phyloP scores from a whole-genome alignment of 768 basidiomycete genomes.

The Leucocoprinus leucothites region DNA sequence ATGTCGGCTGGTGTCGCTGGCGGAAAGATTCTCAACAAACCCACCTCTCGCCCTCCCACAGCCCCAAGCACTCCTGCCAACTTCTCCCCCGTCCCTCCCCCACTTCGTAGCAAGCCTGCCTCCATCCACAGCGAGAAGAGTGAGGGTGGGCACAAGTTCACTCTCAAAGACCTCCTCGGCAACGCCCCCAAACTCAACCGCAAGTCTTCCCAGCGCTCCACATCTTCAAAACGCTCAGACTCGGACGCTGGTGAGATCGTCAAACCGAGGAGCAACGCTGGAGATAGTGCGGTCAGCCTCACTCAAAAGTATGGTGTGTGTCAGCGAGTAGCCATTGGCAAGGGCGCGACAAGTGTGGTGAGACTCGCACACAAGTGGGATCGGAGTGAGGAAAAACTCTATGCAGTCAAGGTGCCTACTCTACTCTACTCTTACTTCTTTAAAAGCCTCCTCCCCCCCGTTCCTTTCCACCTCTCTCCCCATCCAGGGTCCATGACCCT shows the following conservation, averaged over 20 bases:
- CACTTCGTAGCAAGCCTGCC: slow-evolving; percentile 35
- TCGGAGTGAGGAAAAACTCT: slow-evolving; percentile 91
- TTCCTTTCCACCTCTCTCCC: background rate
- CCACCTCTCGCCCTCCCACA: background rate
- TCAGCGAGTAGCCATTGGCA: slow-evolving; percentile 95
- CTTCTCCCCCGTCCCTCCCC: slow-evolving; percentile 17
- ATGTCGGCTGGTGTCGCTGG: slow-evolving; percentile 42
- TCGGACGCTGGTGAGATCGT: slow-evolving; percentile 44
- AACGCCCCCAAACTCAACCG: slow-evolving; percentile 73
- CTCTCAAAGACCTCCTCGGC: slow-evolving; percentile 75
- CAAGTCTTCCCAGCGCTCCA: slow-evolving; percentile 66
- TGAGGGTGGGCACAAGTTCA: slow-evolving; percentile 73
- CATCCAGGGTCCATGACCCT: slow-evolving; percentile 9
- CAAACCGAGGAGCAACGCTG: slow-evolving; percentile 36
- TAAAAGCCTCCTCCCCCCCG: slow-evolving; percentile 19
- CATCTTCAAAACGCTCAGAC: slow-evolving; percentile 60
- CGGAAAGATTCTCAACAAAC: slow-evolving; percentile 23
- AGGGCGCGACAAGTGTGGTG: slow-evolving; percentile 97
- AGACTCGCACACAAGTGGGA: slow-evolving; percentile 99
- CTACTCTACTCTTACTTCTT: too few relatives aligned
- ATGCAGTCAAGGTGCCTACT: slow-evolving; percentile 94
- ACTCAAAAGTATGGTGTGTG: slow-evolving; percentile 96
- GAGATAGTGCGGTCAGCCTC: slow-evolving; percentile 43
- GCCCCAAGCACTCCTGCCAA: too few relatives aligned
- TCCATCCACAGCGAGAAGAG: slow-evolving; percentile 50